Evolutionary conservation across 495 filamentous ascomycete genomes (phyloP).

Genomic region (Neurospora sp.): DNA sequence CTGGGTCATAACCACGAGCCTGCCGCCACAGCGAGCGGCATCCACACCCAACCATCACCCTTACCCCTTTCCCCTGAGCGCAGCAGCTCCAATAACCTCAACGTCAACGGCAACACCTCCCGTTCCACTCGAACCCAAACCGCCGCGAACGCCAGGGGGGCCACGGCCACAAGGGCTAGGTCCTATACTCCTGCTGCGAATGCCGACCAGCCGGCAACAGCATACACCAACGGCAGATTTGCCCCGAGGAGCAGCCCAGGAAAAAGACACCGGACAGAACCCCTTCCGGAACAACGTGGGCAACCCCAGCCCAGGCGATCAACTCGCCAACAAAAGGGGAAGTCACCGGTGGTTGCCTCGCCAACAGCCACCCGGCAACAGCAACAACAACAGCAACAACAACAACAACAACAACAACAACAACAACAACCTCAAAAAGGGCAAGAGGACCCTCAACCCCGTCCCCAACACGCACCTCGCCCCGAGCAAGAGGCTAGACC

Average conservation of each 20-base stretch:
- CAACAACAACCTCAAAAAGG: neutral
- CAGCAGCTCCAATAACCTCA: neutral
- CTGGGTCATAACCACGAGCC: neutral
- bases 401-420: neutral
- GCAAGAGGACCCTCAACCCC: neutral
- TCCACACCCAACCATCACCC: neutral
- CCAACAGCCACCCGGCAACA: neutral
- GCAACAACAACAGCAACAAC: neutral
- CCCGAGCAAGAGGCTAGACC: neutral
- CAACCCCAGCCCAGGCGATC: neutral
- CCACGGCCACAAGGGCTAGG: neutral
- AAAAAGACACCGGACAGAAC: neutral
- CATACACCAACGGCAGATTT: neutral
- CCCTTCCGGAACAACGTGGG: neutral
- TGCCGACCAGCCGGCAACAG: neutral
- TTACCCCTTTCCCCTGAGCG: neutral
- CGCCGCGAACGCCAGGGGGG: neutral
- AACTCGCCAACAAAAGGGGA: neutral
- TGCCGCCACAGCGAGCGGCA: neutral
- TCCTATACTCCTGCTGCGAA: neutral
- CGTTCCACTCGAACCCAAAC: neutral
- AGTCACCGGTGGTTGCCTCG: neutral
- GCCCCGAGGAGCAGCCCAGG: neutral
- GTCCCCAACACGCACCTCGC: neutral
- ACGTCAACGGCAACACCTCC: neutral